Percentiles rank a stretch among this genome's conserved stretches.
phyloP scores from a whole-genome alignment of 2,329 filamentous ascomycete species.

The Cyanodermella asteris region DNA sequence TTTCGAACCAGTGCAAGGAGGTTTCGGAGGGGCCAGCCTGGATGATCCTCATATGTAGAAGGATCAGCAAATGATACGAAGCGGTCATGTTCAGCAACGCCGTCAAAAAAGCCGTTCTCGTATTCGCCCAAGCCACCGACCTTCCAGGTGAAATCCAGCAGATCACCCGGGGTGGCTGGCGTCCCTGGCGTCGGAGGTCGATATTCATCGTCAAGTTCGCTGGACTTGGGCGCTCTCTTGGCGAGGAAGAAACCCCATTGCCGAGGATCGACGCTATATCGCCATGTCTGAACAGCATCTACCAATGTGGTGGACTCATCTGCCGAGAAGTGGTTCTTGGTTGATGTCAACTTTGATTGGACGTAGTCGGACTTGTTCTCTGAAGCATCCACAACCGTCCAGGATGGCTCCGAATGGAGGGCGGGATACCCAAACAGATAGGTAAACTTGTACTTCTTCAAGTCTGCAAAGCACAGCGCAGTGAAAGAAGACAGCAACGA shows the following conservation, averaged over 20 bases:
- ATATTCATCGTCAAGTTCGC: slow-evolving; percentile 12
- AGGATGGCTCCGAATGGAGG: slow-evolving; percentile 67
- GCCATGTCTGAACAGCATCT: slow-evolving; percentile 71
- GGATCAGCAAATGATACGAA: slow-evolving; percentile 81
- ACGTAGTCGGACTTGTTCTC: slow-evolving; percentile 2
- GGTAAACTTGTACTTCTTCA: slow-evolving; percentile 95
- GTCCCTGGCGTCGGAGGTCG: slow-evolving; percentile 20
- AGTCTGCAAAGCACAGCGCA: slow-evolving; percentile 76
- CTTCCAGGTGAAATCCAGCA: slow-evolving; percentile 52
- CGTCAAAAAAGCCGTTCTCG: slow-evolving; percentile 71
- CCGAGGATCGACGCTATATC: slow-evolving; percentile 54
- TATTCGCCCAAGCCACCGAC: slow-evolving; percentile 56
- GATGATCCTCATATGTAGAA: slow-evolving; percentile 69
- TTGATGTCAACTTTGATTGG: no score
- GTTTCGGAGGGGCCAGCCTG: slow-evolving; percentile 85
- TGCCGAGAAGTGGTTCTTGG: slow-evolving; percentile 27
- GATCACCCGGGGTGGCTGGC: slow-evolving; percentile 29
- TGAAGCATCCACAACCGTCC: slow-evolving; percentile 35
- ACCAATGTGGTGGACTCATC: slow-evolving; percentile 60
- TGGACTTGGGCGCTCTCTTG: slow-evolving; percentile 38
- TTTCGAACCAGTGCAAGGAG: slow-evolving; percentile 66
- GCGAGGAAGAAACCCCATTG: slow-evolving; percentile 94
- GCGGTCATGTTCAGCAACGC: slow-evolving; percentile 46
- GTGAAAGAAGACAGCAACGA: slow-evolving; percentile 78
- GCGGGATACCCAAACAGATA: slow-evolving; percentile 97